These are phyloP conservation scores for Monosporascus sp. DNA, from an alignment of 2,329 filamentous ascomycete species.

Conservation along the genomic window DNA sequence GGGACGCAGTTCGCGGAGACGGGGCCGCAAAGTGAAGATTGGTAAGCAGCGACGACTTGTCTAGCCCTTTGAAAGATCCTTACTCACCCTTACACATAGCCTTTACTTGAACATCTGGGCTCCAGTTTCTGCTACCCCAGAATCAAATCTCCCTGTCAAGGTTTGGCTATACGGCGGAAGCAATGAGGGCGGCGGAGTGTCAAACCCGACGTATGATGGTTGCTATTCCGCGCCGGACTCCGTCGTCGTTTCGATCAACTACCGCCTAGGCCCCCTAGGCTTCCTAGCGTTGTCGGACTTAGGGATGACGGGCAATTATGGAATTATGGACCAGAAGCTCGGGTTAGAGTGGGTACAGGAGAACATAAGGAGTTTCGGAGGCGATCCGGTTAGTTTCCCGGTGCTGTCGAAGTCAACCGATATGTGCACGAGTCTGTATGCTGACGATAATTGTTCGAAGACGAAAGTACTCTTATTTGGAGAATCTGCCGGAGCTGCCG, in stretches of 20 bases:
- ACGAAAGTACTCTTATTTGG: conserved; percentile 22
- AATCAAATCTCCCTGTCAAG: conserved; percentile 18
- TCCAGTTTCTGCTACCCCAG: conserved; percentile 9
- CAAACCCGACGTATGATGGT: conserved; percentile 18
- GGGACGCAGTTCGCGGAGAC: conserved; percentile 7
- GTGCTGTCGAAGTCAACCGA: background rate
- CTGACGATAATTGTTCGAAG: conserved; percentile 2
- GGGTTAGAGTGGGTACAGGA: conserved; percentile 44
- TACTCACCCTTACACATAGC: conserved; percentile 6
- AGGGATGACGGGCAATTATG: conserved; percentile 43
- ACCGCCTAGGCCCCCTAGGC: conserved; percentile 42
- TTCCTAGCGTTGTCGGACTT: conserved; percentile 37
- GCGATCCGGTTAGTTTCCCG: conserved; percentile 29
- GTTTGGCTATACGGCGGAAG: conserved; percentile 21
- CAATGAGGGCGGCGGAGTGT: conserved; percentile 17
- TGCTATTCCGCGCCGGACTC: conserved; percentile 18
- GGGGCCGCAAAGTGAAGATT: conserved; percentile 10
- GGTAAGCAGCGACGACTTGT: conserved; percentile 4
- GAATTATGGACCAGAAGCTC: conserved; percentile 43
- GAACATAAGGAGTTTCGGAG: conserved; percentile 39
- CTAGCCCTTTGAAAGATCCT: background rate
- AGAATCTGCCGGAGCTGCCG: conserved; percentile 21
- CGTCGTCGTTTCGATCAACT: conserved; percentile 26
- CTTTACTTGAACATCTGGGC: conserved; percentile 16
- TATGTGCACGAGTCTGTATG: background rate